Percentiles rank a stretch among this genome's conserved stretches.
phyloP scores from a whole-genome alignment of 1,284 basidiomycete species.

The Testicularia cyperi region DNA sequence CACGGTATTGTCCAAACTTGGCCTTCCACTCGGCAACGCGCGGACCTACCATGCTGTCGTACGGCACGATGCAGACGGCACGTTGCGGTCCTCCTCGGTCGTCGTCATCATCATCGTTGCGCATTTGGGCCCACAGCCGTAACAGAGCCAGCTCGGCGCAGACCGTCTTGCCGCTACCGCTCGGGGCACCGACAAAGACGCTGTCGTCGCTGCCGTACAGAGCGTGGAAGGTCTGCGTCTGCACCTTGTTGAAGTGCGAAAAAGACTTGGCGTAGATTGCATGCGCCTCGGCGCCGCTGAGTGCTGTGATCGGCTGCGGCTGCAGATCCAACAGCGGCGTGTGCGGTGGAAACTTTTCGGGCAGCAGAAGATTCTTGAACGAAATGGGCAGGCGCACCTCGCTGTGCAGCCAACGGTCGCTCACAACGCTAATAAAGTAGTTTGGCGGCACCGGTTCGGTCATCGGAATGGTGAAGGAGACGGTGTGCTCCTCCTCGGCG shows the following conservation, averaged over 20 bases:
- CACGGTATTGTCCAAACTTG: conserved; percentile 80
- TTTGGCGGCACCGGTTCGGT: conserved; percentile 96
- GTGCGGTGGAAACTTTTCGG: conserved; percentile 91
- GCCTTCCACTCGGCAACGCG: conserved; percentile 83
- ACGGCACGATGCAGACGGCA: conserved; percentile 95
- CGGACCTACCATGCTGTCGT: conserved; percentile 92
- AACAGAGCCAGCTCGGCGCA: conserved; percentile 94
- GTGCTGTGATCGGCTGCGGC: conserved; percentile 79
- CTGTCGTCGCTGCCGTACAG: conserved; percentile 95
- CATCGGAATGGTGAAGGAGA: conserved; percentile 92
- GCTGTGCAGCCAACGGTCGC: conserved; percentile 92
- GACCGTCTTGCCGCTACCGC: conserved; percentile 94
- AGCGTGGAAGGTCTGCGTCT: conserved; percentile 98
- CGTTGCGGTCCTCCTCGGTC: too few relatives aligned
- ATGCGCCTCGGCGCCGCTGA: conserved; percentile 90
- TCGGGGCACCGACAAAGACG: conserved; percentile 91
- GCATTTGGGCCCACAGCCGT: conserved; percentile 83
- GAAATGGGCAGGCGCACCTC: conserved; percentile 93
- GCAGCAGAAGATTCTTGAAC: conserved; percentile 96
- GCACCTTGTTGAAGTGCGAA: conserved; percentile 93
- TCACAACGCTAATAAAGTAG: conserved; percentile 92
- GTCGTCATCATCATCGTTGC: too few relatives aligned
- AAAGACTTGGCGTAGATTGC: conserved; percentile 72
- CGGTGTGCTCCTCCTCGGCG: conserved; percentile 81
- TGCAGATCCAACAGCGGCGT: conserved; percentile 93